phyloP scores from a whole-genome alignment of 495 filamentous ascomycete species.

The Aspergillus incahuasiensis region DNA sequence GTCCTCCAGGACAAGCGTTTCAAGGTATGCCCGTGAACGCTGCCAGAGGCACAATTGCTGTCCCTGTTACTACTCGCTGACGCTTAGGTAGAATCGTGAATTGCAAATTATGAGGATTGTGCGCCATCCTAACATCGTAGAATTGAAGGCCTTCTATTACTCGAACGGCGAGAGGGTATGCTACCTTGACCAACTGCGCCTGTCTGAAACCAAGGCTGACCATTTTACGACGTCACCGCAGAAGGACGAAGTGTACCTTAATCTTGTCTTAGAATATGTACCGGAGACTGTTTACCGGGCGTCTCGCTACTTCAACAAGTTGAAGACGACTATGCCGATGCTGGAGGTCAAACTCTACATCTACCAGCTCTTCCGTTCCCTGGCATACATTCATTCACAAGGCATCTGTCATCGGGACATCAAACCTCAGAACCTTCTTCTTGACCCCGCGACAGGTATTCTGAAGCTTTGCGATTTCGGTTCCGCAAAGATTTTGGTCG shows the following conservation, averaged over 20 bases:
- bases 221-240: constrained; percentile 27
- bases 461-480: constrained; percentile 99
- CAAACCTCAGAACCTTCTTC: constrained; percentile 95
- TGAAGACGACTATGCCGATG: constrained; percentile 99
- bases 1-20: constrained; percentile 98
- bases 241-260: constrained; percentile 99
- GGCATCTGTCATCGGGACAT: constrained; percentile 99
- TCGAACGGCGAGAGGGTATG: constrained; percentile 94
- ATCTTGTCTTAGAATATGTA: constrained; percentile 96
- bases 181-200: background rate
- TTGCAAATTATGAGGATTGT: constrained; percentile 99
- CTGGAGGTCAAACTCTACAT: constrained; percentile 99
- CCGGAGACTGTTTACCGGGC: constrained; percentile 98
- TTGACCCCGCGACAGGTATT: constrained; percentile 85
- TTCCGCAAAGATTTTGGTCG: constrained; percentile 96
- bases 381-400: constrained; percentile 99
- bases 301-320: constrained; percentile 98
- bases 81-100: constrained; percentile 75
- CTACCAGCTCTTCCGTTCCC: constrained; percentile 96
- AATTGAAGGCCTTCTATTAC: constrained; percentile 98
- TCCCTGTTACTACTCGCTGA: constrained; percentile 27
- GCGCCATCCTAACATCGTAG: constrained; percentile 96
- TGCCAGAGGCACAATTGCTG: constrained; percentile 1
- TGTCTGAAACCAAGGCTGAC: constrained; percentile 13
- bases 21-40: constrained; percentile 59